phyloP scores from a whole-genome alignment of 106 monocot species.

The Dendrobium nobile region DNA sequence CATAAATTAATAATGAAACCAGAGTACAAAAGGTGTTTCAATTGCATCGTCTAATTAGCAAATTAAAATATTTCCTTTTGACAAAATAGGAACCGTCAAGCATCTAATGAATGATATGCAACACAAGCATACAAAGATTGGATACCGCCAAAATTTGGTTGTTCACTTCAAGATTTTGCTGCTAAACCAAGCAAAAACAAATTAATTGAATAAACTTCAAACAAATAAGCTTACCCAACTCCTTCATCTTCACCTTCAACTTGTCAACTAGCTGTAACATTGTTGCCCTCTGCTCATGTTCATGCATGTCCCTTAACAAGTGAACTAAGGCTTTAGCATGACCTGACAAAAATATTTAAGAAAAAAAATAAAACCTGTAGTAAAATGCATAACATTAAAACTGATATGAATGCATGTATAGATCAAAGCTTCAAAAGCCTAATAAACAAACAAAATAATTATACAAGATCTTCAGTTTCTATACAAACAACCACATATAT shows the following conservation, averaged over 20 bases:
- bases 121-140: background rate
- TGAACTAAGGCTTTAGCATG: slow-evolving; percentile 63
- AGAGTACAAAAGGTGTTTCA: background rate
- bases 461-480: background rate
- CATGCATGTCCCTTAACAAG: slow-evolving; percentile 58
- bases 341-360: slow-evolving; percentile 32
- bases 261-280: slow-evolving; percentile 87
- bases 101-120: background rate
- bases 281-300: slow-evolving; percentile 83
- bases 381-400: background rate
- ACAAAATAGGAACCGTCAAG: too few species aligned
- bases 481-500: background rate
- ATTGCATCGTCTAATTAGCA: too few species aligned
- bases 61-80: too few species aligned
- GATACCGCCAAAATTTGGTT: background rate
- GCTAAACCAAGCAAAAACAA: background rate
- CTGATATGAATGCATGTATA: background rate
- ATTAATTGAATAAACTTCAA: slow-evolving; percentile 1
- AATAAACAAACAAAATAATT: background rate
- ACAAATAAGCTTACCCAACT: slow-evolving; percentile 34
- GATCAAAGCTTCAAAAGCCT: background rate
- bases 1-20: background rate
- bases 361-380: background rate
- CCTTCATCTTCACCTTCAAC: slow-evolving; percentile 63
- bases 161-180: background rate